These are phyloP conservation scores for Pleurotus eryngii DNA, from an alignment of 768 basidiomycete genomes.

Conservation along the genomic window DNA sequence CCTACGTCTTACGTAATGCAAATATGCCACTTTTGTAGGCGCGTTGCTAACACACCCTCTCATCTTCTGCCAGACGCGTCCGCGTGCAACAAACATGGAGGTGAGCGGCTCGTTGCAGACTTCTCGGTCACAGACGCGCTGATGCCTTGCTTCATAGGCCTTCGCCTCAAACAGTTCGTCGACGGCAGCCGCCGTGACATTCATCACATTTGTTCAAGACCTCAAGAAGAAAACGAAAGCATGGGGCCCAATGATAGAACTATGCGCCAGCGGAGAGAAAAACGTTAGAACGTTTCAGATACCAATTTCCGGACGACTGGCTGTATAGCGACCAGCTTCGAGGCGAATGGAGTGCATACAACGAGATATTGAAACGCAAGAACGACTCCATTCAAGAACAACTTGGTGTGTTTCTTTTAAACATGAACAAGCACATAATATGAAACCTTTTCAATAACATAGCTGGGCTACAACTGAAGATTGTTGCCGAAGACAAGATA, in stretches of 20 bases:
- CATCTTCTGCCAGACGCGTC: background rate
- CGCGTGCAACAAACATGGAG: slow-evolving; percentile 10
- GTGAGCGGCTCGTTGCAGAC: background rate
- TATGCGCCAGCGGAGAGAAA: slow-evolving; percentile 96
- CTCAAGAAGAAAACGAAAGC: slow-evolving; percentile 94
- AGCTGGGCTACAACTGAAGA: slow-evolving; percentile 98
- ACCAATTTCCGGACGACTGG: slow-evolving; percentile 97
- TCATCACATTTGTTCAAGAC: slow-evolving; percentile 99
- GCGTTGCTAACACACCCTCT: background rate
- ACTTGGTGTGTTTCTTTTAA: slow-evolving; percentile 59
- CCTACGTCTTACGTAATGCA: slow-evolving; percentile 9
- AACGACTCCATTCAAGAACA: slow-evolving; percentile 99
- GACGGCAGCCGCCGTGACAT: slow-evolving; percentile 96
- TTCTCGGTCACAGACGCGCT: background rate
- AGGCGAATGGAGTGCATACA: slow-evolving; percentile 98
- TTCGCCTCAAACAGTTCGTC: slow-evolving; percentile 83
- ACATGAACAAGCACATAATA: too few relatives aligned
- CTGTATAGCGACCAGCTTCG: slow-evolving; percentile 96
- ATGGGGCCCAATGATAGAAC: slow-evolving; percentile 96
- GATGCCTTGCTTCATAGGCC: slow-evolving; percentile 32
- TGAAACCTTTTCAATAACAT: background rate
- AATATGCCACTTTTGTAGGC: background rate
- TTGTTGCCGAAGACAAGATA: slow-evolving; percentile 99
- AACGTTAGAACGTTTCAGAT: slow-evolving; percentile 94
- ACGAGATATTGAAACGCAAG: slow-evolving; percentile 96